Percentiles rank a stretch among this genome's conserved stretches.
Evolutionary conservation across 2,329 filamentous ascomycete genomes (phyloP).

Genomic region (Epichloe uncinata): DNA sequence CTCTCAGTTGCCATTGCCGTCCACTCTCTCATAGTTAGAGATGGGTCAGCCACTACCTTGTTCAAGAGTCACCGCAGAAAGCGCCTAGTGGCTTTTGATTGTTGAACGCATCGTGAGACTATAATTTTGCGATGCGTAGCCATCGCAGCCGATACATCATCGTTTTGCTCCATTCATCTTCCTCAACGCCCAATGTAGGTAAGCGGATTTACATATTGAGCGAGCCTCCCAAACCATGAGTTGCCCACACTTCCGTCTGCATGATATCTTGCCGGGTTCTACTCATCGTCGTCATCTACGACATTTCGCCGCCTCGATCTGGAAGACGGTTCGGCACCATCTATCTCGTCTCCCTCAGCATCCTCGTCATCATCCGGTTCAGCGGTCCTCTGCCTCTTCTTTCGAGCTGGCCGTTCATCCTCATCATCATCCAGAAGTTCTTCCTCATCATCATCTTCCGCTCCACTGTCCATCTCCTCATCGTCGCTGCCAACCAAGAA

Average conservation of each 20-base stretch:
- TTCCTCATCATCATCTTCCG: slow-evolving; percentile 54
- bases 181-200: background rate
- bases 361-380: slow-evolving; percentile 36
- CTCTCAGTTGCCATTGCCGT: no score
- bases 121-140: background rate
- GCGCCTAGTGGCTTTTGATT: no score
- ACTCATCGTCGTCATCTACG: slow-evolving; percentile 36
- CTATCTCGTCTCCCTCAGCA: slow-evolving; percentile 41
- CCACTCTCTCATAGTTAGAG: no score
- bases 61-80: no score
- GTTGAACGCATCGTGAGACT: background rate
- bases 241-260: background rate
- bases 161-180: background rate
- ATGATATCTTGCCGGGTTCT: background rate
- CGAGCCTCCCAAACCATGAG: background rate
- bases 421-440: slow-evolving; percentile 42
- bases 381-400: slow-evolving; percentile 38
- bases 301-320: slow-evolving; percentile 40
- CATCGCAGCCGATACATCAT: background rate
- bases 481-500: slow-evolving; percentile 68
- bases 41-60: no score
- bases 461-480: slow-evolving; percentile 48
- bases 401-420: slow-evolving; percentile 30
- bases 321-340: slow-evolving; percentile 28
- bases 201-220: background rate